Conservation (phyloP, 2,329 filamentous ascomycete species). For the Fusarium solani-melongenae region DNA sequence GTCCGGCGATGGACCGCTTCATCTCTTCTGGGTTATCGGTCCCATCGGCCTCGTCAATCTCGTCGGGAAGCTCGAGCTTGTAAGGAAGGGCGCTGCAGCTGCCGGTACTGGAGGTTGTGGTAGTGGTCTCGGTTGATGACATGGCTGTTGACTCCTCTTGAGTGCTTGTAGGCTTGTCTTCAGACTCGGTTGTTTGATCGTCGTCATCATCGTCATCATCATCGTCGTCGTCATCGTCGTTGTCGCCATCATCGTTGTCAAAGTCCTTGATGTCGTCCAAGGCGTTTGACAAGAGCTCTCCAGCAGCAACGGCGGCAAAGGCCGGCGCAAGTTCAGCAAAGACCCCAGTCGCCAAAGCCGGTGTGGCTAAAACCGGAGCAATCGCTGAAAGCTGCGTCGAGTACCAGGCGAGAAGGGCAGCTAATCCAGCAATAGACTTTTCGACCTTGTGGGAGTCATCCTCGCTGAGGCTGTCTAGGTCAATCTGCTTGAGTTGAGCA, state of each 20-base stretch:
- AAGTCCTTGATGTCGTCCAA: conserved; percentile 8
- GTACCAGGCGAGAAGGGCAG: conserved; percentile 5
- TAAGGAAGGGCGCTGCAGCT: conserved; percentile 10
- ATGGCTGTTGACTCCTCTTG: neutral
- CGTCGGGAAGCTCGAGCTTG: neutral
- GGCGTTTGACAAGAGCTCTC: neutral
- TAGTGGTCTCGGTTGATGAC: neutral
- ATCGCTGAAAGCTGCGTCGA: neutral
- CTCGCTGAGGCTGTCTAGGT: conserved; percentile 1
- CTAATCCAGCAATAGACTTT: neutral
- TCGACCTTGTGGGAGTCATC: conserved; percentile 2
- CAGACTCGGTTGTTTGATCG: neutral
- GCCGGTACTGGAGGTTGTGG: neutral
- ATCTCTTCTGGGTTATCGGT: neutral
- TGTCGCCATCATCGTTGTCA: neutral
- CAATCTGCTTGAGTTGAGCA: conserved; percentile 1
- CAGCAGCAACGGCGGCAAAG: conserved; percentile 6
- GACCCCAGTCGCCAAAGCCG: neutral
- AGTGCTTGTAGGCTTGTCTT: neutral
- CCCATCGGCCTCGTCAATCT: neutral
- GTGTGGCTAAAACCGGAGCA: neutral
- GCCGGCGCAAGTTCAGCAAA: conserved; percentile 10
- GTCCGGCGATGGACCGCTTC: conserved; percentile 1
- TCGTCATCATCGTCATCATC: conserved; percentile 6
- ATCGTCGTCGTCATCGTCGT: conserved; percentile 1